Base-by-base conservation (phyloP, 257 asterid species). In the Knoxia roxburghii region DNA sequence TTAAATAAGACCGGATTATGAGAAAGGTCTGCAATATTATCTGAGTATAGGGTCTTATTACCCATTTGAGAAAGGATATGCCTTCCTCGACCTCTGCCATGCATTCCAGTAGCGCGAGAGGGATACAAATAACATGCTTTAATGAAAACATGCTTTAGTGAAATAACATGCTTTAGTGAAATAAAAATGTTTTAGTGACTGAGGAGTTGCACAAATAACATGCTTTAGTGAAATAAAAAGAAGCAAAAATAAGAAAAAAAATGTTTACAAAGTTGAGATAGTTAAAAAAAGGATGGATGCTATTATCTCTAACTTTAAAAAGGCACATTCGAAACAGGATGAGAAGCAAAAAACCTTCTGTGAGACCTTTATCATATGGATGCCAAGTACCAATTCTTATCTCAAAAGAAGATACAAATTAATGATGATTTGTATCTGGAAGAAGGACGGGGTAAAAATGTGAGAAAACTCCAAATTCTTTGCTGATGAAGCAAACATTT, bases 211-310 rank as follows among this genome's bases (percentile, higher is more conserved):
- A 75, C 65, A 53, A 71, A 39, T 76, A 78, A 26, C 74, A 76
- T 55, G 76, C 83, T 71, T 58, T 82, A 35, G 86, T 79, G 62
- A 79, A 77, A 72, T 70, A 73, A 57, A 82, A 82, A 69, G 86
- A 82, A 76, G 77, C 74, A 30, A 82, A 82, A 75, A 82, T 79
- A 71, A n/a, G n/a, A 75, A 75, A 53, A 82, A 76, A 63, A 76
- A 73, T 79, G 68, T 78, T 64, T 67, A 51, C 46, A 73, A 56
- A 54, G 76, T 82, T 66, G 75, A 71, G 70, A 74, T 60, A 24
- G 78, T 82, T 18, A 84, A 76, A 71, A 63, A 61, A 27, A 76
- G 73, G 59, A 82, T 82, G 50, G 64, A 62, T 52, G 72, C 63
- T 29, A 73, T 54, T 11, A 57, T 70, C 61, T 73, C 75, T 50